Conservation (phyloP, 495 filamentous ascomycete genomes). For the Hypoxylon lenormandii region DNA sequence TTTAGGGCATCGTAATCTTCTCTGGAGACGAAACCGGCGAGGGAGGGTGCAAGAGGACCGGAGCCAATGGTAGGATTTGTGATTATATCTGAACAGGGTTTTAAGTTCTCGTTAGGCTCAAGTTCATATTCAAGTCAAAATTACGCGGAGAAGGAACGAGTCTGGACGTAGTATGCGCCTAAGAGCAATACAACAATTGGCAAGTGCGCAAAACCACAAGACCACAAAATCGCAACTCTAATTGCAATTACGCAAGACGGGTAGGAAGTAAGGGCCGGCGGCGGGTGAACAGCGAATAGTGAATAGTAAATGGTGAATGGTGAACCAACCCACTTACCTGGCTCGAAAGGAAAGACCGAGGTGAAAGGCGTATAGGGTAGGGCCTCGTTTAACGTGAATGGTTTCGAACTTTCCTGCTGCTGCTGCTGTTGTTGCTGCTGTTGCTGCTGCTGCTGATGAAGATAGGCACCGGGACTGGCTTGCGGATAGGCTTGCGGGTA, state of each 20-base stretch:
- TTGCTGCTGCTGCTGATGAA: too few relatives aligned
- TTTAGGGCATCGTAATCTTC: slow-evolving; percentile 65
- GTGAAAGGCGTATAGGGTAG: slow-evolving; percentile 92
- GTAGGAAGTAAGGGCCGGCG: slow-evolving; percentile 52
- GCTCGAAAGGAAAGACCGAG: slow-evolving; percentile 85
- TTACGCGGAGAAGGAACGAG: slow-evolving; percentile 14
- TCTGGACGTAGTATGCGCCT: not conserved
- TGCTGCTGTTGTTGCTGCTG: too few relatives aligned
- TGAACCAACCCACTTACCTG: slow-evolving; percentile 74
- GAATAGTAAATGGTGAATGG: too few relatives aligned
- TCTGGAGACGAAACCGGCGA: slow-evolving; percentile 58
- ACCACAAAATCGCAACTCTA: not conserved
- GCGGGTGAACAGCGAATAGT: too few relatives aligned
- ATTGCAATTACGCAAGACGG: not conserved
- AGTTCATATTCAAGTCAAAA: slow-evolving; percentile 21
- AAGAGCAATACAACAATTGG: slow-evolving; percentile 6
- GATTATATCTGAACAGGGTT: slow-evolving; percentile 68
- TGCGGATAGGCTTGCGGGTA: slow-evolving; percentile 29
- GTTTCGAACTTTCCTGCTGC: slow-evolving; percentile 44
- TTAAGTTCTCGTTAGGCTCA: slow-evolving; percentile 40
- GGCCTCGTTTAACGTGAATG: slow-evolving; percentile 79
- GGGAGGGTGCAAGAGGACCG: slow-evolving; percentile 61
- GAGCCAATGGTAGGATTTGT: slow-evolving; percentile 72
- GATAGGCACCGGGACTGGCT: slow-evolving; percentile 14
- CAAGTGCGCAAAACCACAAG: not conserved